These are phyloP conservation scores for Hymenoscyphus scutula DNA, from an alignment of 2,329 filamentous ascomycete genomes.

Conservation along the genomic window DNA sequence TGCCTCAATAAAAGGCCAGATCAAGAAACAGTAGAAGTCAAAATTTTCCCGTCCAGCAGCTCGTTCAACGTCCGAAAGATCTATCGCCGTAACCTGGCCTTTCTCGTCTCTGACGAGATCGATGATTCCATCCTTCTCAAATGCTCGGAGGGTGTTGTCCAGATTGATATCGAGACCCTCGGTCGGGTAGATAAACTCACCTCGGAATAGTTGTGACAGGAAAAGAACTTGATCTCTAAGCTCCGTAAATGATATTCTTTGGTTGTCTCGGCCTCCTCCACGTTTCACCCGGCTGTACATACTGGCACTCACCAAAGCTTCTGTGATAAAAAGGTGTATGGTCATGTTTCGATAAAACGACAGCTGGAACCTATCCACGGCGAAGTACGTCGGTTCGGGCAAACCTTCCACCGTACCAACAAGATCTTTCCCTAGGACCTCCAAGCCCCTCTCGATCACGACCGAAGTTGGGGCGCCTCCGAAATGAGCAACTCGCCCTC, in stretches of 20 bases:
- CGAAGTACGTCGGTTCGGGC: slow-evolving; percentile 89
- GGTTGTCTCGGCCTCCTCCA: slow-evolving; percentile 78
- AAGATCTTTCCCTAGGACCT: slow-evolving; percentile 85
- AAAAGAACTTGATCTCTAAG: slow-evolving; percentile 81
- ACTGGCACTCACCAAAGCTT: slow-evolving; percentile 83
- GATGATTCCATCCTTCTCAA: slow-evolving; percentile 79
- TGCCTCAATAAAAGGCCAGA: slow-evolving; percentile 97
- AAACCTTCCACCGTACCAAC: slow-evolving; percentile 77
- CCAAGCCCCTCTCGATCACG: slow-evolving; percentile 85
- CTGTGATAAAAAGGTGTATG: slow-evolving; percentile 94
- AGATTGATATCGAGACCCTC: slow-evolving; percentile 80
- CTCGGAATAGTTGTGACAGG: slow-evolving; percentile 87
- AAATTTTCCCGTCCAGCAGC: slow-evolving; percentile 85
- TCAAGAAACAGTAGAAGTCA: slow-evolving; percentile 97
- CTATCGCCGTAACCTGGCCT: slow-evolving; percentile 62
- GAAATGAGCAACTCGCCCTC: slow-evolving; percentile 91
- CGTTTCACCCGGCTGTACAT: slow-evolving; percentile 90
- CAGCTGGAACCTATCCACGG: slow-evolving; percentile 92
- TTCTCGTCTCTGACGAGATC: slow-evolving; percentile 57
- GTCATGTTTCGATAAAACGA: slow-evolving; percentile 99
- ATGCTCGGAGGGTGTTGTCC: slow-evolving; percentile 70
- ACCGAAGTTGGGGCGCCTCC: slow-evolving; percentile 73
- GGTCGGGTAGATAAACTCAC: slow-evolving; percentile 94
- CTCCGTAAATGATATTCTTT: slow-evolving; percentile 73
- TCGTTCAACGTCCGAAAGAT: slow-evolving; percentile 74